Conservation (phyloP, 495 filamentous ascomycete genomes). For the Aspergillus asperescens region DNA sequence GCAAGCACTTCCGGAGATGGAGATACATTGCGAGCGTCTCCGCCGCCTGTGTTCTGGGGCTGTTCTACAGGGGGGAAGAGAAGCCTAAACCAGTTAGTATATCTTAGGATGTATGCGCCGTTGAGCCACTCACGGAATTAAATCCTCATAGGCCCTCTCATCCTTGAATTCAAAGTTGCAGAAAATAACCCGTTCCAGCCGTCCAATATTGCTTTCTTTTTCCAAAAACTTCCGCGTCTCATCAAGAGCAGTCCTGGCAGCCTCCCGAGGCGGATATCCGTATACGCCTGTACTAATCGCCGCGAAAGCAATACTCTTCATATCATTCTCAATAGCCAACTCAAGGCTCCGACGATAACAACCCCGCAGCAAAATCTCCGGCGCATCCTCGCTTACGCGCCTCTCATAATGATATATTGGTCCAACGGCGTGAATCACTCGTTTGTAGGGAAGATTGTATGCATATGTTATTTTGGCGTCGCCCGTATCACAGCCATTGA, state of each 20-base stretch:
- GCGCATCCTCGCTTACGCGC: conserved; percentile 27
- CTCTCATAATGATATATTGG: conserved; percentile 59
- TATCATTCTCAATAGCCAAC: conserved; percentile 58
- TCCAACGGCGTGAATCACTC: conserved; percentile 87
- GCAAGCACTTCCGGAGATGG: conserved; percentile 22
- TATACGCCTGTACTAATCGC: conserved; percentile 85
- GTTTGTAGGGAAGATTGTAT: conserved; percentile 67
- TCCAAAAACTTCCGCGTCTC: conserved; percentile 70
- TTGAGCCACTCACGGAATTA: conserved; percentile 62
- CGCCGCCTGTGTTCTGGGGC: conserved; percentile 17
- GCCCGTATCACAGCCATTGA: conserved; percentile 72
- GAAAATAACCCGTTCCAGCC: conserved; percentile 71
- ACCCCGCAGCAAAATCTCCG: conserved; percentile 49
- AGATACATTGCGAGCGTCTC: not conserved
- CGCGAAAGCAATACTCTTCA: conserved; percentile 73
- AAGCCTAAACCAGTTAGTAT: conserved; percentile 12
- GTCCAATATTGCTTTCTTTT: conserved; percentile 42
- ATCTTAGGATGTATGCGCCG: not conserved
- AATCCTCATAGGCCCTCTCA: conserved; percentile 59
- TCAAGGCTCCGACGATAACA: conserved; percentile 76
- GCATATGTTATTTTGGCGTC: conserved; percentile 77
- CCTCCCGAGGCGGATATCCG: conserved; percentile 72
- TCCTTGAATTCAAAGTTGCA: conserved; percentile 77
- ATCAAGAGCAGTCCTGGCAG: conserved; percentile 60
- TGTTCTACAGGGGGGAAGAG: conserved; percentile 32